These are phyloP conservation scores for Globisporangium emineosum DNA, from an alignment of 352 stramenopile genomes.

Conservation along the genomic window DNA sequence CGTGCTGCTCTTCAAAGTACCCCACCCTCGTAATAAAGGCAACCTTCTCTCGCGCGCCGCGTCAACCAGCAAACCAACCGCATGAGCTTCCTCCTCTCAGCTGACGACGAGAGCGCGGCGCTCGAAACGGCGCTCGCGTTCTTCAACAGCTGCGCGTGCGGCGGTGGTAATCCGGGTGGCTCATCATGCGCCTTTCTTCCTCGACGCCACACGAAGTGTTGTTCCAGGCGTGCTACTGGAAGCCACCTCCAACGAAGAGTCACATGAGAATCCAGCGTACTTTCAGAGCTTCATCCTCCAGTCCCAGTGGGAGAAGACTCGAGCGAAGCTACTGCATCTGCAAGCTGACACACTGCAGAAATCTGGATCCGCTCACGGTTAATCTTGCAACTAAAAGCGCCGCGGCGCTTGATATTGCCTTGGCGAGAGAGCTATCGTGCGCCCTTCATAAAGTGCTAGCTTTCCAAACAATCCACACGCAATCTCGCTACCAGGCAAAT, in stretches of 20 bases:
- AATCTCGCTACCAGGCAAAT: no score
- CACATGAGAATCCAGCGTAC: not conserved
- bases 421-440: no score
- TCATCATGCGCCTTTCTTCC: not conserved
- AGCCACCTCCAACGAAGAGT: no score
- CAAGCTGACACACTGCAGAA: conserved; percentile 1
- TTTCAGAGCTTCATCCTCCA: conserved; percentile 11
- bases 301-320: conserved; percentile 3
- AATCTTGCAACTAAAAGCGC: no score
- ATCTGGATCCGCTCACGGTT: not conserved
- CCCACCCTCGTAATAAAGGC: no score
- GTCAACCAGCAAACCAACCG: not conserved
- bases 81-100: conserved; percentile 13
- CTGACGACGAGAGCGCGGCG: conserved; percentile 17
- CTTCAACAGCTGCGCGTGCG: conserved; percentile 16
- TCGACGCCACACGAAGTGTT: not conserved
- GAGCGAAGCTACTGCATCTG: not conserved
- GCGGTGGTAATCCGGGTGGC: not conserved
- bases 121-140: conserved; percentile 22
- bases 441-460: no score
- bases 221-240: conserved; percentile 6
- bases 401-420: no score
- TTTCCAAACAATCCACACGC: no score
- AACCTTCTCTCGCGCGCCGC: not conserved
- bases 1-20: no score